Evolutionary conservation across 305 asterid genomes (phyloP).

Genomic region (Rubia tinctorum): DNA sequence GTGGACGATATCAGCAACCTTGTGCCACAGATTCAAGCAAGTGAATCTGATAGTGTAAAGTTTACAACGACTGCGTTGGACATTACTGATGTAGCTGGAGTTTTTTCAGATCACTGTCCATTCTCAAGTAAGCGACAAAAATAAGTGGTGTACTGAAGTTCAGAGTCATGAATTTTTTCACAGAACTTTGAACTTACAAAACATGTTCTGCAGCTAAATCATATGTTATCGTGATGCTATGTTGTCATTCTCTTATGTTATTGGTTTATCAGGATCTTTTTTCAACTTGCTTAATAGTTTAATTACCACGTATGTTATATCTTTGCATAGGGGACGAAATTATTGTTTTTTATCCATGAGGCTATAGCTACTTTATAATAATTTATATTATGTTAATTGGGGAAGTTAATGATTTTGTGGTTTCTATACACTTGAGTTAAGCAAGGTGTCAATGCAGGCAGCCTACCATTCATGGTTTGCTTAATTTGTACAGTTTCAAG

Average conservation of each 20-base stretch:
- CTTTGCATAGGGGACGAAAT: not conserved
- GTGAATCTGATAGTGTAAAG: slow-evolving; percentile 93
- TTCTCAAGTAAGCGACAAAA: slow-evolving; percentile 72
- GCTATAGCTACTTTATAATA: not conserved
- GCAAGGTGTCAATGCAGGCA: too few species aligned
- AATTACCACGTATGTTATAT: not conserved
- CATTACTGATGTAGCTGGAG: slow-evolving; percentile 84
- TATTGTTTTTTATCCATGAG: not conserved
- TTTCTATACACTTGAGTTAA: not conserved
- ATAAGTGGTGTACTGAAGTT: slow-evolving; percentile 13
- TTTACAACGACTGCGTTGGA: slow-evolving; percentile 89
- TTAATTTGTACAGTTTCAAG: too few species aligned
- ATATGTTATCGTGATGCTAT: not conserved
- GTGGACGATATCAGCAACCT: slow-evolving; percentile 83
- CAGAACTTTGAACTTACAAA: not conserved
- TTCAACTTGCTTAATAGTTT: too few species aligned
- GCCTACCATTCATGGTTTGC: too few species aligned
- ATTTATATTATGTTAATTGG: not conserved
- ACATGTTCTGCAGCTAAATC: not conserved
- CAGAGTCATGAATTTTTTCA: not conserved
- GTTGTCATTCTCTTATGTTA: not conserved
- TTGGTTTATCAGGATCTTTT: not conserved
- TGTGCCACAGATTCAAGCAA: slow-evolving; percentile 85
- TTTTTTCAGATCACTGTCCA: slow-evolving; percentile 80
- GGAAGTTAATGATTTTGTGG: not conserved